These are phyloP conservation scores for Papiliotrema laurentii DNA, from an alignment of 1,284 basidiomycete species.

Conservation along the genomic window DNA sequence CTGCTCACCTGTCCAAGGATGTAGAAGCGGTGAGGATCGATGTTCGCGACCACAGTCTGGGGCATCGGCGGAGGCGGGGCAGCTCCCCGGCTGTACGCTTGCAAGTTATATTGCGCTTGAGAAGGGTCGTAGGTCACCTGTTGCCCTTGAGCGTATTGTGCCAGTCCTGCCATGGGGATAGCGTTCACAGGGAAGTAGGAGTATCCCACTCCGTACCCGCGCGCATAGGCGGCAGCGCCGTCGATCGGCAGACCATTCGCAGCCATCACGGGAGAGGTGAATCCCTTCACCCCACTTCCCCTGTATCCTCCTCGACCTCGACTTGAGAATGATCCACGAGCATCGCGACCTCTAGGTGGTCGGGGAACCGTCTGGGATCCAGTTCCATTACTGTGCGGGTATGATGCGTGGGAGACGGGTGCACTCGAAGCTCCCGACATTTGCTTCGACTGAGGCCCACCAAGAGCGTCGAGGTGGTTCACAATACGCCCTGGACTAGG, in stretches of 20 bases:
- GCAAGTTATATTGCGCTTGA: neutral
- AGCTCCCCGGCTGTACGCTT: slow-evolving; percentile 4
- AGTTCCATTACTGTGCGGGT: slow-evolving; percentile 20
- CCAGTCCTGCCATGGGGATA: neutral
- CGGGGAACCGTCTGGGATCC: too few relatives aligned
- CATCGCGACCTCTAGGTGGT: slow-evolving; percentile 27
- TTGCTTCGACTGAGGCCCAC: neutral
- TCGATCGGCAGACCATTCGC: slow-evolving; percentile 5
- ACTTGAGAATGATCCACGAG: slow-evolving; percentile 9
- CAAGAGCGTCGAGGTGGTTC: neutral
- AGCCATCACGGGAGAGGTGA: slow-evolving; percentile 12
- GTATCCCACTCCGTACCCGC: slow-evolving; percentile 28
- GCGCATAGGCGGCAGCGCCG: slow-evolving; percentile 14
- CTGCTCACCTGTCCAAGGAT: slow-evolving; percentile 58
- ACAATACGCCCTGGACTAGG: neutral
- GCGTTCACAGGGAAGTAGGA: neutral
- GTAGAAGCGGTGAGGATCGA: slow-evolving; percentile 62
- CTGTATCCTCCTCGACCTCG: neutral
- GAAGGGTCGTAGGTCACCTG: neutral
- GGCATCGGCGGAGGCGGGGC: slow-evolving; percentile 56
- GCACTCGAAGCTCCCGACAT: slow-evolving; percentile 8
- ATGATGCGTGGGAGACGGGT: neutral
- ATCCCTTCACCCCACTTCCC: slow-evolving; percentile 4
- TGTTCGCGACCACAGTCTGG: slow-evolving; percentile 52
- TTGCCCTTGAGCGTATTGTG: neutral